Evolutionary conservation across 1,284 basidiomycete species (phyloP), one percentile per base, ranked within the genome.

Genomic region (Austroboletus niveus): DNA sequence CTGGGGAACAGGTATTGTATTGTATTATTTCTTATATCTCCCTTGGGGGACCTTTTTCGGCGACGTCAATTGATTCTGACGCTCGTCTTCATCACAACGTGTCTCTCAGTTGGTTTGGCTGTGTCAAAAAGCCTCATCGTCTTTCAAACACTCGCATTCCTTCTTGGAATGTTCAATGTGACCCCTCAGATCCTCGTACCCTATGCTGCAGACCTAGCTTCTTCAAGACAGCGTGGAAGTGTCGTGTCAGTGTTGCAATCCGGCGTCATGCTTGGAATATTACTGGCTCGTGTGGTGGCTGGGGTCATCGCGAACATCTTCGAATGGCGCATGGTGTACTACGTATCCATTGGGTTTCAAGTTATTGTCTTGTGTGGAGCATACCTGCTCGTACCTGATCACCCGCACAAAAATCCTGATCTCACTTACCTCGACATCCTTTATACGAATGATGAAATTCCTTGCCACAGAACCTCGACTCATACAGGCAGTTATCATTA

Each of bases 241-340:
- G 79, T 82, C 0, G 77, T 89, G 52, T 81, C 84, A 4, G 77
- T 85, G 47, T 80, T 87, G 8, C 70, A 87, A 15, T 78, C 82
- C 0, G 86, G 86, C 1, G 69, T 89, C n/a, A 76, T 89, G 35
- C 73, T 87, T 12, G 87, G 87, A 17, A 71, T 89, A 45, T 76
- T 89, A 12, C 69, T 82, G 7, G 85, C 85, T 1, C 74, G 86
- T 45, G 82, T 88, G 0, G 60, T 87, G 3, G 76, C 82, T 4
- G 87, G 87, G 0, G 70, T 87, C 40, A 77, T 90, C 40, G 79
- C 80, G 1, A 70, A 87, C 54, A 82, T 79, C 52, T 68, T 74
- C 0, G 72, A 73, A n/a, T 89, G 82, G 81, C 73, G 81, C 30
- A 78, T 82, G 42, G 79, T 84, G 14, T 88, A 84, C 59, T 87